Evolutionary conservation across 2,329 filamentous ascomycete species (phyloP).

Genomic region (Emmonsiellopsis sp.): DNA sequence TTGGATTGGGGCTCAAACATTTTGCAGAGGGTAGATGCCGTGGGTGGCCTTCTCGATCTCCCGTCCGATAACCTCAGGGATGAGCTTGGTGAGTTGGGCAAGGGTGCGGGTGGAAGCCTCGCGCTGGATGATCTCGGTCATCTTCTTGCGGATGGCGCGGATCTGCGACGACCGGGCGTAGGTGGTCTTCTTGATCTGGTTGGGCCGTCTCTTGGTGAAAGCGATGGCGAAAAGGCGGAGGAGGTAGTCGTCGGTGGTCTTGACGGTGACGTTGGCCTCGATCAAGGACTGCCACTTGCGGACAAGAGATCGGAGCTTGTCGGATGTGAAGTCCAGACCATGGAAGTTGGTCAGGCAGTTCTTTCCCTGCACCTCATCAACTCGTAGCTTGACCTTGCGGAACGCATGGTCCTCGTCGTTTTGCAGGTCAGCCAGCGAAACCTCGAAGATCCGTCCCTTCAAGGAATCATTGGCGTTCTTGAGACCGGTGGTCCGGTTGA

Average conservation of each 20-base stretch:
- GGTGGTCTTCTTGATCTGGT: conserved; percentile 99
- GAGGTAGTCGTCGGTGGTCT: conserved; percentile 99
- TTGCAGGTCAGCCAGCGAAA: conserved; percentile 96
- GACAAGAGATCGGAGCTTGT: conserved; percentile 98
- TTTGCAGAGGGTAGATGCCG: conserved; percentile 99
- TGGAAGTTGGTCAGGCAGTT: conserved; percentile 99
- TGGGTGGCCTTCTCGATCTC: conserved; percentile 99
- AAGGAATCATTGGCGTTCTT: conserved; percentile 99
- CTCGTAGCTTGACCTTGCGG: conserved; percentile 98
- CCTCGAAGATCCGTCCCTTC: conserved; percentile 98
- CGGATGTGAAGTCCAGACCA: conserved; percentile 99
- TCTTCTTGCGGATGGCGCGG: conserved; percentile 97
- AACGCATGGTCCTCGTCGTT: conserved; percentile 99
- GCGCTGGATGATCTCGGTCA: conserved; percentile 96
- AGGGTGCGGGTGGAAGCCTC: conserved; percentile 93
- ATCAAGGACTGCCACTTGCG: conserved; percentile 99
- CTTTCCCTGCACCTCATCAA: conserved; percentile 99
- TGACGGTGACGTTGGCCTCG: conserved; percentile 99
- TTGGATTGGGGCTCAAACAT: conserved; percentile 51
- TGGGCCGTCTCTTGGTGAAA: conserved; percentile 97
- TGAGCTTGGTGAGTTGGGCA: conserved; percentile 94
- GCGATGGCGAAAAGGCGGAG: conserved; percentile 97
- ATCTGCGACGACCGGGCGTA: conserved; percentile 97
- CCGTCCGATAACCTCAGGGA: conserved; percentile 97
- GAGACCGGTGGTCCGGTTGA: conserved; percentile 98